Percentiles rank a stretch among this genome's conserved stretches.
phyloP scores from a whole-genome alignment of 805 yeast genomes.

The Pachysolen tannophilus region DNA sequence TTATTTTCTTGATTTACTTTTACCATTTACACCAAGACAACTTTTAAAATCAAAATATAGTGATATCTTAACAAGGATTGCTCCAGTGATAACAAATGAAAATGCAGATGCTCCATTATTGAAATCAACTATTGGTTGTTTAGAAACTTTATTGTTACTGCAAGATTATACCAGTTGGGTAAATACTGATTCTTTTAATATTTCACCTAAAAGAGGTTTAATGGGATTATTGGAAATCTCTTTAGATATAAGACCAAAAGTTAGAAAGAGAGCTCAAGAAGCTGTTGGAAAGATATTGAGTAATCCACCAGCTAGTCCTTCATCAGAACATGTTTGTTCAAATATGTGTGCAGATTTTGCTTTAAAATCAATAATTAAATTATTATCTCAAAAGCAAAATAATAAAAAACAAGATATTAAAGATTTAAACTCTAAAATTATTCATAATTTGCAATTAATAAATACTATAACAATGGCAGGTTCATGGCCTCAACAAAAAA shows the following conservation, averaged over 20 bases:
- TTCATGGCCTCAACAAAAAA: slow-evolving; percentile 72
- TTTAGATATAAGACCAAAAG: slow-evolving; percentile 87
- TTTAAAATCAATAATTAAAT: slow-evolving; percentile 41
- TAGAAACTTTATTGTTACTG: slow-evolving; percentile 70
- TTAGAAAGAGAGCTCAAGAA: slow-evolving; percentile 90
- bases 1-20: slow-evolving; percentile 72
- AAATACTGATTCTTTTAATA: slow-evolving; percentile 36
- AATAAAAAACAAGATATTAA: slow-evolving; percentile 35
- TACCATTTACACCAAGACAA: slow-evolving; percentile 64
- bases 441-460: slow-evolving; percentile 74
- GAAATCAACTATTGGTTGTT: slow-evolving; percentile 76
- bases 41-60: slow-evolving; percentile 69
- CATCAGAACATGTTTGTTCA: slow-evolving; percentile 74
- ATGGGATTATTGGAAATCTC: slow-evolving; percentile 71
- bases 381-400: slow-evolving; percentile 30
- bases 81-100: slow-evolving; percentile 67
- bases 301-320: slow-evolving; percentile 70
- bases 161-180: slow-evolving; percentile 82
- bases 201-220: slow-evolving; percentile 76
- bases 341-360: slow-evolving; percentile 60
- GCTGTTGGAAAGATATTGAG: slow-evolving; percentile 60
- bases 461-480: slow-evolving; percentile 60
- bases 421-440: slow-evolving; percentile 48
- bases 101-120: slow-evolving; percentile 74
- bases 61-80: slow-evolving; percentile 70